Conservation (phyloP, 2,329 filamentous ascomycete species). For the Penicillium oxalicum region DNA sequence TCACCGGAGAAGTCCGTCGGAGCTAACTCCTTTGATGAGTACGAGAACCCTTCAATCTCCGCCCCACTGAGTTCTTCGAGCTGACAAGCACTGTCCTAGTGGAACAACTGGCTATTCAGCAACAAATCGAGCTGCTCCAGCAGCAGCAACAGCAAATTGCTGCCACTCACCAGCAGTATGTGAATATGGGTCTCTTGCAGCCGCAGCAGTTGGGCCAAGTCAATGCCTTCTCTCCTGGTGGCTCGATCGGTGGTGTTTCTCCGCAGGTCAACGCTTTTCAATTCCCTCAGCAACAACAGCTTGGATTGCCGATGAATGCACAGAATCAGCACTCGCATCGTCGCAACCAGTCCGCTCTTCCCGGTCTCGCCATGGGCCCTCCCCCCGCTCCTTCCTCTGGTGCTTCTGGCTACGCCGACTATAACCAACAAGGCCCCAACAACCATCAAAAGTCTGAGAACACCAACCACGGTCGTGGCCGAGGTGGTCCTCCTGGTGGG, state of each 20-base stretch:
- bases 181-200: constrained; percentile 93
- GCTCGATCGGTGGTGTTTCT: constrained; percentile 64
- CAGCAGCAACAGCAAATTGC: constrained; percentile 98
- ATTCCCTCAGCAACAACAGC: constrained; percentile 70
- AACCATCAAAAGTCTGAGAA: constrained; percentile 67
- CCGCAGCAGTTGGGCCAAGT: constrained; percentile 73
- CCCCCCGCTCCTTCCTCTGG: constrained; percentile 88
- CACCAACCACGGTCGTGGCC: constrained; percentile 62
- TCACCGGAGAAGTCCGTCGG: constrained; percentile 92
- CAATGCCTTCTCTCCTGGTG: constrained; percentile 65
- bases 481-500: constrained; percentile 59
- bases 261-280: constrained; percentile 77
- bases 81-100: constrained; percentile 49
- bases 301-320: constrained; percentile 67
- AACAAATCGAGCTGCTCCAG: constrained; percentile 95
- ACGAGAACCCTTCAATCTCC: constrained; percentile 41
- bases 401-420: constrained; percentile 79
- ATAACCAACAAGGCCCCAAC: constrained; percentile 58
- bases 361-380: constrained; percentile 84
- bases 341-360: constrained; percentile 94
- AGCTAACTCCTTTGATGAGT: constrained; percentile 96
- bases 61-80: not conserved
- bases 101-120: constrained; percentile 95
- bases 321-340: constrained; percentile 83
- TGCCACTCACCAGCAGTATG: constrained; percentile 93